Evolutionary conservation across 31 red algal genomes (phyloP).

Genomic region (Odonthalia washingtoniensis): DNA sequence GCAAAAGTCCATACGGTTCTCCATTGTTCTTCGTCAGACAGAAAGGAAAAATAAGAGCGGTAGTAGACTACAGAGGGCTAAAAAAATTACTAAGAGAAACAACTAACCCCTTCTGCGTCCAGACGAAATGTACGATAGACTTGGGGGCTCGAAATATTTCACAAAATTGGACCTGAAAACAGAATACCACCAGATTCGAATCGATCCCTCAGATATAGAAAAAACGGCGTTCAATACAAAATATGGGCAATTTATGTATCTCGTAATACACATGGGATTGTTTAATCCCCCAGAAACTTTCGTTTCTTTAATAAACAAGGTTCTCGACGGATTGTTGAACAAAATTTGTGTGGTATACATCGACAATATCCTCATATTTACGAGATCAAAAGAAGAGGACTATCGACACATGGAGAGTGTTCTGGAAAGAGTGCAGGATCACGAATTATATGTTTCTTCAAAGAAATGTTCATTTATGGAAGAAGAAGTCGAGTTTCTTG

Average conservation of each 20-base stretch:
- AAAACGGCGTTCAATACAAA: conserved; percentile 44
- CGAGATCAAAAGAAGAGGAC: background rate
- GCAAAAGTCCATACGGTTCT: background rate
- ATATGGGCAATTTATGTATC: conserved; percentile 26
- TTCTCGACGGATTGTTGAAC: background rate
- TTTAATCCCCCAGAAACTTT: background rate
- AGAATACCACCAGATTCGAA: conserved; percentile 11
- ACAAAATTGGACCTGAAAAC: conserved; percentile 32
- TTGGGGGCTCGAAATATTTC: too few relatives aligned
- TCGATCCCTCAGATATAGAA: conserved; percentile 7
- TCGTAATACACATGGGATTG: conserved; percentile 30
- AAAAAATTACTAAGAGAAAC: too few relatives aligned
- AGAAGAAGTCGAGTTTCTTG: background rate
- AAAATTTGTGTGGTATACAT: conserved; percentile 5
- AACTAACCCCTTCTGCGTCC: background rate
- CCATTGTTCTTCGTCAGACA: too few relatives aligned
- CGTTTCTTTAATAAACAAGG: conserved; percentile 14
- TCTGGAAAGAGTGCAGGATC: background rate
- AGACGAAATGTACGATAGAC: too few relatives aligned
- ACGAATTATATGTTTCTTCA: conserved; percentile 36
- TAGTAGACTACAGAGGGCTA: too few relatives aligned
- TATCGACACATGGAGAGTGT: conserved; percentile 11
- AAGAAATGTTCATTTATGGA: conserved; percentile 50
- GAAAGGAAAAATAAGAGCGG: background rate
- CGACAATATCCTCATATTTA: conserved; percentile 22